phyloP scores from a whole-genome alignment of 768 basidiomycete species.

The Mycena sanguinolenta region DNA sequence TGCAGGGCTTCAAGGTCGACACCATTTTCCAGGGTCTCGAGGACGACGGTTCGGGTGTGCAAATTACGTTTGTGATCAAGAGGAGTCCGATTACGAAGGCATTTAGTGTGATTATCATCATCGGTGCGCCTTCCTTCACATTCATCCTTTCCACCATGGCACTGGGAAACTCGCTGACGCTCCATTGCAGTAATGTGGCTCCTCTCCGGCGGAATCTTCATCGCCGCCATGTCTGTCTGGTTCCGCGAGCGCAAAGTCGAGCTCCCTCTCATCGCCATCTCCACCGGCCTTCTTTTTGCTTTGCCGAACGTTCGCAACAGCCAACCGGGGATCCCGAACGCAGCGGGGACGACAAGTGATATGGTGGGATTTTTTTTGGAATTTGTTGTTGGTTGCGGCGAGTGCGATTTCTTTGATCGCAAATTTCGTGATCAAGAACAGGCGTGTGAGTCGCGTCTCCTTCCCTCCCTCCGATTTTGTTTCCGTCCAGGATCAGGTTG shows the following conservation, averaged over 20 bases:
- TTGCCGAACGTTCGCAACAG: conserved; percentile 31
- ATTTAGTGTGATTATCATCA: conserved; percentile 12
- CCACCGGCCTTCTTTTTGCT: conserved; percentile 26
- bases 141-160: too few relatives aligned
- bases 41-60: conserved; percentile 17
- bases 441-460: too few relatives aligned
- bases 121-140: neutral
- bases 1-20: conserved; percentile 15
- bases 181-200: too few relatives aligned
- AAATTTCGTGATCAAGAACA: neutral
- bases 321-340: conserved; percentile 27
- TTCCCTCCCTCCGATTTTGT: too few relatives aligned
- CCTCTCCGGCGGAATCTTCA: conserved; percentile 4
- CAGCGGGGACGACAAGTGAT: conserved; percentile 21
- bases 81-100: conserved; percentile 22
- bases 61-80: neutral
- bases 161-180: too few relatives aligned
- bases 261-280: conserved; percentile 26
- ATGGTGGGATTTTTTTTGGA: conserved; percentile 26
- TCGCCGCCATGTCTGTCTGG: conserved; percentile 21
- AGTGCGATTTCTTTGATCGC: neutral
- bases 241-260: conserved; percentile 22
- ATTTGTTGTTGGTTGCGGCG: conserved; percentile 18
- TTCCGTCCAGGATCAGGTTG: too few relatives aligned
- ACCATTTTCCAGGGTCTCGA: neutral